Base-by-base conservation (phyloP, 2,329 filamentous ascomycete species). In the Colletotrichum neosansevieriae region DNA sequence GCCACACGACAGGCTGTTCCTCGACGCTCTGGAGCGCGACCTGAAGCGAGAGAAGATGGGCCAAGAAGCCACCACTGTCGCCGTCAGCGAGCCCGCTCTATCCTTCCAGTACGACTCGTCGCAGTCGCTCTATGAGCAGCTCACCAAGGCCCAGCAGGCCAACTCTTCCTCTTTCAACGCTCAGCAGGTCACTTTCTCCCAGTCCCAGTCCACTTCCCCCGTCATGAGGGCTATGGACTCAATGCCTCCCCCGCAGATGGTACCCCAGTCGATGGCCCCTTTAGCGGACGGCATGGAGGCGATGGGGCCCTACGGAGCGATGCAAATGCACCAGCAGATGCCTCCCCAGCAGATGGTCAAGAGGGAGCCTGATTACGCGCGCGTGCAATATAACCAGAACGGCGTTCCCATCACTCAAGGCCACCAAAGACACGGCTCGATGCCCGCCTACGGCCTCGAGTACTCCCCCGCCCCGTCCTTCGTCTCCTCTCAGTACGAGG, bases 81-180 rank as follows among this genome's bases (percentile, higher is more conserved):
- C 96, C 62, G 94, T 98, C 78, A 97, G 92, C 87, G 96, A 99
- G 84, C 96, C 96, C 40, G 96, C 96, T 58, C 85, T 98, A 75
- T 99, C 96, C 1, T 99, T 99, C 84, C 94, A 99, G 82, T 99
- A 98, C 83, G 96, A 99, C 84, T 98, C 96, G 24, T 98, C 96
- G 38, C 96, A 99, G 83, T 98, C 96, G 74, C 91, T 99, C 70
- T 99, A 97, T 79, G 96, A 99, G 86, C 96, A 99, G 85, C 91
- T 99, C 84, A 99, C 96, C 75, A 99, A 98, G 86, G 94, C 95
- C 54, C 96, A 99, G 82, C 96, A 98, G 87, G 95, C 94, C 80
- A 98, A 97, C 84, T 97, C 95, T 7, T 98, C 96, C 3, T 97
- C 95, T 2, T 98, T 98, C 86, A 94, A 89, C 81, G 93, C 92